Percentiles rank a stretch among this genome's conserved stretches.
phyloP scores from a whole-genome alignment of 306 rosid genomes.

The Delonix regia region DNA sequence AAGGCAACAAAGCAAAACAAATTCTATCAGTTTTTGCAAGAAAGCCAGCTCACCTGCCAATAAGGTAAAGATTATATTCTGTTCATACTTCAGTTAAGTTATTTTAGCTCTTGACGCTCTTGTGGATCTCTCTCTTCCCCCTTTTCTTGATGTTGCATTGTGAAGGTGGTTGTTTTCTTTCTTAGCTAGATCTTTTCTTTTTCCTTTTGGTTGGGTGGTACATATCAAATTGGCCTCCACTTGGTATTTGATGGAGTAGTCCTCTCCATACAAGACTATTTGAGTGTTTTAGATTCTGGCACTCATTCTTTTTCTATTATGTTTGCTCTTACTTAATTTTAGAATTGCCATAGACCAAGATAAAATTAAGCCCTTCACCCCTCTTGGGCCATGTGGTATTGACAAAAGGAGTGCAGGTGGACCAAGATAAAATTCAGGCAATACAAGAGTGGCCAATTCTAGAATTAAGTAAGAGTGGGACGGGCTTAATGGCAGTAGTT shows the following conservation, averaged over 20 bases:
- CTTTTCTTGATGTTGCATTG: neutral
- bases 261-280: too few species aligned
- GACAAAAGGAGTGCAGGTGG: too few species aligned
- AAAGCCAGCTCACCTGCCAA: slow-evolving; percentile 48
- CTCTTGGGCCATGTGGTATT: too few species aligned
- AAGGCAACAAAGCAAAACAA: slow-evolving; percentile 48
- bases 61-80: slow-evolving; percentile 52
- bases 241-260: neutral
- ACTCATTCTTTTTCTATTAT: too few species aligned
- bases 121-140: neutral
- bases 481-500: too few species aligned
- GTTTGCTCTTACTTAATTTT: too few species aligned
- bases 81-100: slow-evolving; percentile 23
- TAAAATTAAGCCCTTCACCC: too few species aligned
- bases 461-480: too few species aligned
- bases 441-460: too few species aligned
- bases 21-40: slow-evolving; percentile 46
- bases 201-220: neutral
- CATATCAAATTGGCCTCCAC: neutral
- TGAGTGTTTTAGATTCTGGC: too few species aligned
- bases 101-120: neutral
- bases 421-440: too few species aligned
- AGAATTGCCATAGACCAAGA: too few species aligned
- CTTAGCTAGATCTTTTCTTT: neutral
- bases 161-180: neutral